A percentile compares a stretch with the other conserved stretches of the same genome.
Evolutionary conservation across 2,329 filamentous ascomycete species (phyloP).

Genomic region (Ceratocystis lukuohia): DNA sequence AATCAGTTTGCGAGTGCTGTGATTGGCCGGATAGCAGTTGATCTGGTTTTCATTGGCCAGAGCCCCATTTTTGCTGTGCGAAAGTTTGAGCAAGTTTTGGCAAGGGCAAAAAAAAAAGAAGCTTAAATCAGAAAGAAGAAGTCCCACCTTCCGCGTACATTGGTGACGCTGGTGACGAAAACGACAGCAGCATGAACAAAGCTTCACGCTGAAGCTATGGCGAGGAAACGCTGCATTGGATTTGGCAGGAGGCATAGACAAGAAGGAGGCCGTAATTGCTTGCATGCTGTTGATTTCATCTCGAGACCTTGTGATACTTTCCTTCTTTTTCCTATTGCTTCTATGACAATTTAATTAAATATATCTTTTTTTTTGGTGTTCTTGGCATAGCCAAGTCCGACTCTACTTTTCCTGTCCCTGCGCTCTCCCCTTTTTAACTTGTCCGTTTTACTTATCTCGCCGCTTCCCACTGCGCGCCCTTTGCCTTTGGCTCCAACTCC

Average conservation of each 20-base stretch:
- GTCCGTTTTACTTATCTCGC: background rate
- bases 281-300: background rate
- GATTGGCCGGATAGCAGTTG: background rate
- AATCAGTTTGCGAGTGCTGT: background rate
- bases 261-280: background rate
- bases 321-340: background rate
- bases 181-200: background rate
- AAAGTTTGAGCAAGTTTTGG: constrained; percentile 37
- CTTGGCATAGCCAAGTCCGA: background rate
- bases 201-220: constrained; percentile 1
- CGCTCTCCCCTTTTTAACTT: background rate
- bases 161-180: background rate
- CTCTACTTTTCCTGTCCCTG: background rate
- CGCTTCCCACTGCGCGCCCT: background rate
- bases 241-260: background rate
- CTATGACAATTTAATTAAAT: background rate
- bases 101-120: background rate
- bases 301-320: background rate
- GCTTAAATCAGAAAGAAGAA: background rate
- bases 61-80: constrained; percentile 24
- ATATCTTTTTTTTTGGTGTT: background rate
- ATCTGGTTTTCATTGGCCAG: background rate
- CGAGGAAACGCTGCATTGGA: background rate
- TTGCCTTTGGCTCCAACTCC: background rate
- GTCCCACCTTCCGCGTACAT: background rate